A percentile compares a stretch with the other conserved stretches of the same genome.
phyloP scores from a whole-genome alignment of 805 yeast genomes.

The Lipomyces mesembrius region DNA sequence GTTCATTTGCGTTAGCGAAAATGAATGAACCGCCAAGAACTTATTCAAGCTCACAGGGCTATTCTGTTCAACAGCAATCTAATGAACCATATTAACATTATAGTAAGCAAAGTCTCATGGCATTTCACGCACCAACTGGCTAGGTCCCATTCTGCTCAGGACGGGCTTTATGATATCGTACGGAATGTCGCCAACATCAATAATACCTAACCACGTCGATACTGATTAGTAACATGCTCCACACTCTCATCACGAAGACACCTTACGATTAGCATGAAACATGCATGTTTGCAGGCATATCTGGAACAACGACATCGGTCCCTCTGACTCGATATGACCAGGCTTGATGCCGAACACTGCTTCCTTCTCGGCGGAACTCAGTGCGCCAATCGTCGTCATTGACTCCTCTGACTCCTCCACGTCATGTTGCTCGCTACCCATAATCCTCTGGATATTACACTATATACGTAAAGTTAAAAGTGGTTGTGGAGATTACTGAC shows the following conservation, averaged over 20 bases:
- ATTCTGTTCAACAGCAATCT: slow-evolving; percentile 27
- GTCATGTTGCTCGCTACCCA: background rate
- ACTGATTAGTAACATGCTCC: background rate
- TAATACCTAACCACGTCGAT: slow-evolving; percentile 38
- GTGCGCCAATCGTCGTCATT: slow-evolving; percentile 3
- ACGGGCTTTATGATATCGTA: slow-evolving; percentile 48
- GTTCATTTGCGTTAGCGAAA: background rate
- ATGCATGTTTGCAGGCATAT: slow-evolving; percentile 39
- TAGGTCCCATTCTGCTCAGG: slow-evolving; percentile 43
- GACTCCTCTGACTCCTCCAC: slow-evolving; percentile 4
- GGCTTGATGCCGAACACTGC: background rate
- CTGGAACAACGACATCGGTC: slow-evolving; percentile 29
- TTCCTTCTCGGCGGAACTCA: slow-evolving; percentile 8
- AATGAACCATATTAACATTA: background rate
- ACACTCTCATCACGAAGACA: background rate
- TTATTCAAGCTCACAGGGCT: slow-evolving; percentile 29
- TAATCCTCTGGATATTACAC: background rate
- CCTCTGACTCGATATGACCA: background rate
- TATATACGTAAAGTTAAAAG: background rate
- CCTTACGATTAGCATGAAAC: slow-evolving; percentile 39
- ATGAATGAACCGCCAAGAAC: background rate
- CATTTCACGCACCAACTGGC: slow-evolving; percentile 42
- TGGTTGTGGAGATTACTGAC: background rate
- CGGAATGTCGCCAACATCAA: slow-evolving; percentile 49
- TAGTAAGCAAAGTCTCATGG: background rate